phyloP scores from a whole-genome alignment of 495 filamentous ascomycete species.

The Pyrenula aspistea region DNA sequence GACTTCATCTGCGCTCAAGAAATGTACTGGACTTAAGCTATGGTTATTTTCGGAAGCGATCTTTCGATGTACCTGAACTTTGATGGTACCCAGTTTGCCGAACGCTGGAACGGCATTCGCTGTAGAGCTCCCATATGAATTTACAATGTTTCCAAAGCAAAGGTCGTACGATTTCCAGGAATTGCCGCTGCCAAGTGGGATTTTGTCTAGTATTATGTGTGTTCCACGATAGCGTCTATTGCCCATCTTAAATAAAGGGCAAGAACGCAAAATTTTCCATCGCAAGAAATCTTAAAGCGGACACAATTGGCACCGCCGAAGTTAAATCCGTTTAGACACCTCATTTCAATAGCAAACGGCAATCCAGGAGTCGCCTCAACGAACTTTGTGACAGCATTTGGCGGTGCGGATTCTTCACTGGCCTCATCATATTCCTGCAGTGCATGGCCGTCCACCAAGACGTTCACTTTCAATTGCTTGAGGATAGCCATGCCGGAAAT shows the following conservation, averaged over 20 bases:
- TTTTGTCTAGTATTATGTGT: background rate
- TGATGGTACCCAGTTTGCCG: too few relatives aligned
- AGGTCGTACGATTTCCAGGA: background rate
- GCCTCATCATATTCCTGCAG: slow-evolving; percentile 1
- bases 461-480: background rate
- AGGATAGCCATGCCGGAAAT: slow-evolving; percentile 1
- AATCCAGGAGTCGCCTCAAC: background rate
- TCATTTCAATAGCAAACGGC: background rate
- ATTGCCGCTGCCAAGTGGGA: background rate
- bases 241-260: background rate
- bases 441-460: background rate
- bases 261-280: background rate
- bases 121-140: too few relatives aligned
- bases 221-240: background rate
- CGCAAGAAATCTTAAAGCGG: background rate
- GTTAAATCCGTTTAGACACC: background rate
- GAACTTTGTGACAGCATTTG: background rate
- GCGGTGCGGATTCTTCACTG: background rate
- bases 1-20: background rate
- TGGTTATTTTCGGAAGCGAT: background rate
- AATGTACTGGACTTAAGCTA: background rate
- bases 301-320: background rate
- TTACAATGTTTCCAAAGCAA: background rate
- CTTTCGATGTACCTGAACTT: background rate
- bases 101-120: too few relatives aligned